phyloP scores from a whole-genome alignment of 2,329 filamentous ascomycete species.

The Akanthomyces uredinophilus region DNA sequence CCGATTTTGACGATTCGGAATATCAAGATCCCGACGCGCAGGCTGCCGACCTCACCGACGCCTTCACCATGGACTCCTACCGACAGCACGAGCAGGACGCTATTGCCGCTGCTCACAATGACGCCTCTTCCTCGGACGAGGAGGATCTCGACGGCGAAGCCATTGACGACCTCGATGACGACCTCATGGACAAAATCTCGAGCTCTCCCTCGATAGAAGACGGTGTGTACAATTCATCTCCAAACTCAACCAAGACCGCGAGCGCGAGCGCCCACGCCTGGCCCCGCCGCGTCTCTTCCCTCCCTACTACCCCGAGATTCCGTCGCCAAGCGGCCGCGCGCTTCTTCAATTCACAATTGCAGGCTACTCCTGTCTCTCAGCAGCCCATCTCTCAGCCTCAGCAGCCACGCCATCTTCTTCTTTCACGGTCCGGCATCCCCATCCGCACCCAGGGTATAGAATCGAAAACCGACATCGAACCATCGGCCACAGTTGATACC shows the following conservation, averaged over 20 bases:
- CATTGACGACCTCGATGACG: conserved; percentile 75
- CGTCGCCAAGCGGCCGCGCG: conserved; percentile 30
- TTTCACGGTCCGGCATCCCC: not conserved
- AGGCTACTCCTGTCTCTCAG: conserved; percentile 11
- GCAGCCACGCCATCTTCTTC: conserved; percentile 14
- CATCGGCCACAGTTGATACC: not conserved
- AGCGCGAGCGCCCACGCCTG: conserved; percentile 23
- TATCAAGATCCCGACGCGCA: conserved; percentile 14
- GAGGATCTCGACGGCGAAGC: conserved; percentile 62
- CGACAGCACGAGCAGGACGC: conserved; percentile 48
- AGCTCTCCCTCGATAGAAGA: conserved; percentile 98
- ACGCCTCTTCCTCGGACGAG: conserved; percentile 49
- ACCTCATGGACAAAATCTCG: conserved; percentile 98
- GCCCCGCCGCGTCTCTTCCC: conserved; percentile 41
- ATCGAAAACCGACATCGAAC: not conserved
- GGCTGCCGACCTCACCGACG: conserved; percentile 14
- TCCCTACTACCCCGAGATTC: conserved; percentile 30
- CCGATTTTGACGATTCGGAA: conserved; percentile 33
- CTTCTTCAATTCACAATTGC: conserved; percentile 11
- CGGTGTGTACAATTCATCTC: conserved; percentile 65
- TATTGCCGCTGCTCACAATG: conserved; percentile 58
- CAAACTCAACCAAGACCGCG: conserved; percentile 24
- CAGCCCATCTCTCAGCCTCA: not conserved
- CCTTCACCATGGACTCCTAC: conserved; percentile 16
- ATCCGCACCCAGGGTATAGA: not conserved